phyloP scores from a whole-genome alignment of 306 rosid genomes.

The Psophocarpus tetragonolobus region DNA sequence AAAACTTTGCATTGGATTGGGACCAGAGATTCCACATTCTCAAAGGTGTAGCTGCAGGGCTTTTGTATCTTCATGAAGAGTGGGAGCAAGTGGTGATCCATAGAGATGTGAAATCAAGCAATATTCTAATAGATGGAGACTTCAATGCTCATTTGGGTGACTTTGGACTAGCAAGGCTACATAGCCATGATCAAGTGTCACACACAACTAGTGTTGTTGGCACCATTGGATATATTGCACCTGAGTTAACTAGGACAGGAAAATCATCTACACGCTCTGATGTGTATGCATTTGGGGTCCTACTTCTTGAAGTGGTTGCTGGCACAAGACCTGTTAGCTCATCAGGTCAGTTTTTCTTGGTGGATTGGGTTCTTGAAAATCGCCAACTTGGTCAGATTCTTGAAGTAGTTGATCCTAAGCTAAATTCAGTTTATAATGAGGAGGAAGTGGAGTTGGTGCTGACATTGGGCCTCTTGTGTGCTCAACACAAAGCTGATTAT shows the following conservation, averaged over 20 bases:
- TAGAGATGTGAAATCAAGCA: conserved; percentile 70
- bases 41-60: conserved; percentile 19
- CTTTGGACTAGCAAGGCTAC: conserved; percentile 20
- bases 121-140: conserved; percentile 38
- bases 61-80: conserved; percentile 25
- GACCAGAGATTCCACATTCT: conserved; percentile 2
- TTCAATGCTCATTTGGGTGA: conserved; percentile 24
- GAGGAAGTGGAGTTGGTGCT: conserved; percentile 22
- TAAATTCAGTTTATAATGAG: conserved; percentile 4
- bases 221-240: conserved; percentile 18
- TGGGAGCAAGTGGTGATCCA: conserved; percentile 80
- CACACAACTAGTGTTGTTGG: conserved; percentile 23
- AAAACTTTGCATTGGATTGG: not conserved
- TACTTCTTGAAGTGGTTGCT: conserved; percentile 13
- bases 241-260: conserved; percentile 22
- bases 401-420: conserved; percentile 25
- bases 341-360: conserved; percentile 17
- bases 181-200: conserved; percentile 8
- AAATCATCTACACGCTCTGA: conserved; percentile 17
- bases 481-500: not conserved
- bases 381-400: conserved; percentile 12
- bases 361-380: conserved; percentile 15
- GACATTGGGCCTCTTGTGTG: not conserved
- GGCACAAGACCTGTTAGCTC: not conserved
- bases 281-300: conserved; percentile 26